Conservation (phyloP, 139 green algal genomes). For the Picochlorum sp. region DNA sequence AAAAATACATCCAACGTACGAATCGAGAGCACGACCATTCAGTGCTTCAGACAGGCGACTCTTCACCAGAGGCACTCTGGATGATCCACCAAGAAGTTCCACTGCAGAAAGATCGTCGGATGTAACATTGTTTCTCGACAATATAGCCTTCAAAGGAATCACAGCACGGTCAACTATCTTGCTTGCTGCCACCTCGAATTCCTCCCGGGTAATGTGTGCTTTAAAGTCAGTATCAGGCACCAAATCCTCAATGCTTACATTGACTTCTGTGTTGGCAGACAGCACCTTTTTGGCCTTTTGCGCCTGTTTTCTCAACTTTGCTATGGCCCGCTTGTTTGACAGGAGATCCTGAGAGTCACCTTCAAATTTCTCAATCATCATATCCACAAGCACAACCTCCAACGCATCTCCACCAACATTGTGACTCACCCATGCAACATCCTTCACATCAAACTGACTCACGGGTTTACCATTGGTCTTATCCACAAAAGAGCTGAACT, state of each 20-base stretch:
- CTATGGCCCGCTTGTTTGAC: constrained; percentile 60
- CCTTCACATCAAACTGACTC: constrained; percentile 86
- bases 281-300: constrained; percentile 94
- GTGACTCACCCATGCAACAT: constrained; percentile 78
- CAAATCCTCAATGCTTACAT: constrained; percentile 85
- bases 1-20: constrained; percentile 28
- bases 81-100: constrained; percentile 83
- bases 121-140: constrained; percentile 64
- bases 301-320: constrained; percentile 80
- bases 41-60: constrained; percentile 63
- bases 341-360: constrained; percentile 40
- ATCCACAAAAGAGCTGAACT: constrained; percentile 61
- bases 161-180: constrained; percentile 55
- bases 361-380: constrained; percentile 81
- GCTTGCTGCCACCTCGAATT: constrained; percentile 71
- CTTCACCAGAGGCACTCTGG: constrained; percentile 72
- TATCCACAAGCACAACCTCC: constrained; percentile 74
- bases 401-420: constrained; percentile 69
- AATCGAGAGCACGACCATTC: constrained; percentile 52
- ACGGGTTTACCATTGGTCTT: not conserved
- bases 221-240: constrained; percentile 83
- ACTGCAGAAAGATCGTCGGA: constrained; percentile 59
- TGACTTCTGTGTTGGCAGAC: constrained; percentile 84
- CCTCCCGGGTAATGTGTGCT: constrained; percentile 42
- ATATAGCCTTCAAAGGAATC: constrained; percentile 48